Conservation (phyloP, 2,329 filamentous ascomycete genomes). For the Fusarium stilboides region DNA sequence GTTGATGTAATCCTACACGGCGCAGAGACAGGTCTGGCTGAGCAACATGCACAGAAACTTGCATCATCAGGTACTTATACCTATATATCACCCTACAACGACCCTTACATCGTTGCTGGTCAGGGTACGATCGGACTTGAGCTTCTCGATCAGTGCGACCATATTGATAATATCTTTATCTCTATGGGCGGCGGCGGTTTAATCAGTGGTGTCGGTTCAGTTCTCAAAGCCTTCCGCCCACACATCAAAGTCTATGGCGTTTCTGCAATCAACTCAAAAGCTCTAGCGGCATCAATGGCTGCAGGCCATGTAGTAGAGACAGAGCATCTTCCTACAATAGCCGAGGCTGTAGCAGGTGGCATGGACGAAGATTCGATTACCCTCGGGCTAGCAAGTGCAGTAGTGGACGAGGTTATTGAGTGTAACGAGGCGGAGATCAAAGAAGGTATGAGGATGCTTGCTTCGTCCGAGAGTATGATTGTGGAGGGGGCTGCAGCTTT, state of each 20-base stretch:
- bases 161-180: constrained; percentile 1
- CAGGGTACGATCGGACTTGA: constrained; percentile 4
- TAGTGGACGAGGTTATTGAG: not conserved
- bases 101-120: not conserved
- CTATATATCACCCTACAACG: not conserved
- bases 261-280: not conserved
- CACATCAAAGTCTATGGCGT: not conserved
- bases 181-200: not conserved
- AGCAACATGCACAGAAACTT: constrained; percentile 2
- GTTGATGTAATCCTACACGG: not conserved
- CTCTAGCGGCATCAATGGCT: not conserved
- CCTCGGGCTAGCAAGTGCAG: not conserved
- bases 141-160: not conserved
- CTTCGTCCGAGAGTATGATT: constrained; percentile 5
- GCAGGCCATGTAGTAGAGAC: not conserved
- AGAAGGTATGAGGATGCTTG: not conserved
- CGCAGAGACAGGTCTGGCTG: not conserved
- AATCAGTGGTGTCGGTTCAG: not conserved
- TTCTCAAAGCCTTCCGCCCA: not conserved
- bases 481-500: not conserved
- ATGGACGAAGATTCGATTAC: not conserved
- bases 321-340: not conserved
- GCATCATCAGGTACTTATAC: not conserved
- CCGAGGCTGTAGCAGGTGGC: not conserved
- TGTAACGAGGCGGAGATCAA: not conserved